phyloP scores from a whole-genome alignment of 371 early-diverging fungal genomes.

The Mucor mucedo region DNA sequence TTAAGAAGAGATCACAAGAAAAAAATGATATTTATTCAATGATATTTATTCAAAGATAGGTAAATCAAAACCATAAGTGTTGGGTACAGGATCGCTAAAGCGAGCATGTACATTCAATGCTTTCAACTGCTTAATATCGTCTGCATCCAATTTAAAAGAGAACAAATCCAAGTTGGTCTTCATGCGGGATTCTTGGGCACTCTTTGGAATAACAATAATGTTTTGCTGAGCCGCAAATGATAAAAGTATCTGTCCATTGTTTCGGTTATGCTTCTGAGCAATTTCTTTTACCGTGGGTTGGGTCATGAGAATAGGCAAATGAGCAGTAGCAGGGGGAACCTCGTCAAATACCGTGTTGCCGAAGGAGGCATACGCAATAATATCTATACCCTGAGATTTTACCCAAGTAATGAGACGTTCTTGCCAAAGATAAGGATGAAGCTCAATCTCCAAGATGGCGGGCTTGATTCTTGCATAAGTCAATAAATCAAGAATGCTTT shows the following conservation, averaged over 20 bases:
- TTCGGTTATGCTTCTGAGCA: conserved; percentile 10
- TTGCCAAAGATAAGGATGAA: conserved; percentile 51
- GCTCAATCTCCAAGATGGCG: conserved; percentile 52
- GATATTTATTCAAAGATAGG: conserved; percentile 41
- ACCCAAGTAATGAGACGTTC: conserved; percentile 9
- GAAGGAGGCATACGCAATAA: conserved; percentile 52
- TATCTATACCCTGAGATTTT: background rate
- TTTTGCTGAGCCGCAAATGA: conserved; percentile 62
- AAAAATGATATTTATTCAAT: conserved; percentile 22
- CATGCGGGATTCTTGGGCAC: conserved; percentile 52
- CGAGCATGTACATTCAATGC: conserved; percentile 37
- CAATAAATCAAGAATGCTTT: conserved; percentile 37
- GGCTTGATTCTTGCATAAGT: conserved; percentile 43
- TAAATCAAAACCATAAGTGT: conserved; percentile 36
- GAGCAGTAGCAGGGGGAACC: conserved; percentile 55
- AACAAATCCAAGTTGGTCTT: conserved; percentile 39
- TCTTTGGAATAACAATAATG: conserved; percentile 71
- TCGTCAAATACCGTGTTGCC: conserved; percentile 9
- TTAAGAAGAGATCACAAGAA: no score
- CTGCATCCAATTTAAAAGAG: conserved; percentile 28
- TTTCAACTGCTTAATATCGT: conserved; percentile 35
- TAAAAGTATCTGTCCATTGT: conserved; percentile 42
- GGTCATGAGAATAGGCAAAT: conserved; percentile 32
- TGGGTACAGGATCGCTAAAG: conserved; percentile 35
- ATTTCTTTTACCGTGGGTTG: conserved; percentile 33